Percentiles rank a stretch among this genome's conserved stretches.
phyloP scores from a whole-genome alignment of 2,329 filamentous ascomycete species.

The Juglanconis juglandina region DNA sequence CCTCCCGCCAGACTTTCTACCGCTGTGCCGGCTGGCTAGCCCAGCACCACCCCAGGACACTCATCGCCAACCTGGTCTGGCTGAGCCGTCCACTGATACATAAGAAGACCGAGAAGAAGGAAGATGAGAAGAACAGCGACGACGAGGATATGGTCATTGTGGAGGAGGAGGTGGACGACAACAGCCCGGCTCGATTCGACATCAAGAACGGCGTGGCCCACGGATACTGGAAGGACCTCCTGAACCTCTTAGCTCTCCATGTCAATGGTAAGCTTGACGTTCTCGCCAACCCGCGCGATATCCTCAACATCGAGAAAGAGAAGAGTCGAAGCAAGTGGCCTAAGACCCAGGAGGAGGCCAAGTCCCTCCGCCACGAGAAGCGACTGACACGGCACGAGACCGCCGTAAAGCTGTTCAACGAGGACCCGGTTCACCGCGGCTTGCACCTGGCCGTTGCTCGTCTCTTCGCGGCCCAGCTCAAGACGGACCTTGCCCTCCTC shows the following conservation, averaged over 20 bases:
- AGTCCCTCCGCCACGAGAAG: slow-evolving; percentile 27
- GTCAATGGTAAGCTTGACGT: slow-evolving; percentile 44
- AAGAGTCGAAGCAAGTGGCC: slow-evolving; percentile 18
- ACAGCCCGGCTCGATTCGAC: slow-evolving; percentile 36
- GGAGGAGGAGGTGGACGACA: slow-evolving; percentile 32
- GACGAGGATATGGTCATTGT: slow-evolving; percentile 35
- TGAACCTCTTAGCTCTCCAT: slow-evolving; percentile 54
- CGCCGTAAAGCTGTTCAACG: slow-evolving; percentile 36
- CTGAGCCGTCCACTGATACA: slow-evolving; percentile 52
- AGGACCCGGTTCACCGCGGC: slow-evolving; percentile 44
- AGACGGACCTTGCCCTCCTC: slow-evolving; percentile 42
- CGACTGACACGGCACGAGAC: slow-evolving; percentile 38
- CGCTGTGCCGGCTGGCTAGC: slow-evolving; percentile 54
- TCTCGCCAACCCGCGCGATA: slow-evolving; percentile 34
- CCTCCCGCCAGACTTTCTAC: slow-evolving; percentile 49
- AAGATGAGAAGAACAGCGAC: slow-evolving; percentile 23
- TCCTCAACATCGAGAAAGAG: slow-evolving; percentile 38
- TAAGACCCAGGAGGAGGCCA: slow-evolving; percentile 22
- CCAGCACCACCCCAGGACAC: slow-evolving; percentile 50
- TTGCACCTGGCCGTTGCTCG: slow-evolving; percentile 52
- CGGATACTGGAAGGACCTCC: slow-evolving; percentile 61
- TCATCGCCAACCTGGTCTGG: slow-evolving; percentile 53
- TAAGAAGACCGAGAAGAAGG: slow-evolving; percentile 45
- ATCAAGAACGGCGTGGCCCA: slow-evolving; percentile 49
- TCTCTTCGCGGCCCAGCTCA: slow-evolving; percentile 54